Evolutionary conservation across 1,284 basidiomycete species (phyloP).

Genomic region (Anthracocystis walkeri): DNA sequence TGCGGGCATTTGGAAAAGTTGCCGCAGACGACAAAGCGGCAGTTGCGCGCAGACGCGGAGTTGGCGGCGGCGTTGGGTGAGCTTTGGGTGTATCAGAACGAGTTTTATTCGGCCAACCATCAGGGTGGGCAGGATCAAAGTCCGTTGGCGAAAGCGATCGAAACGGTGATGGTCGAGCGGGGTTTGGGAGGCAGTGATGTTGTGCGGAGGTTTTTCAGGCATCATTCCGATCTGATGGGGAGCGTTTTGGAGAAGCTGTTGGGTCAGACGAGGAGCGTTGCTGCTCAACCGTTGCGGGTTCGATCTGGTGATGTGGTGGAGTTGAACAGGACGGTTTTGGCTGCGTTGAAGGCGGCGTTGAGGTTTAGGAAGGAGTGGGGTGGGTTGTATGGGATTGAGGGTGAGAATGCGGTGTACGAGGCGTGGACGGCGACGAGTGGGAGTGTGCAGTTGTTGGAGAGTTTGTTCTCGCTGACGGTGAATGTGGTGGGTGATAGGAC

Average conservation of each 20-base stretch:
- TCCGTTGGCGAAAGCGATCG: conserved; percentile 73
- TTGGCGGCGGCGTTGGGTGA: conserved; percentile 84
- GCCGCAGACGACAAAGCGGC: conserved; percentile 81
- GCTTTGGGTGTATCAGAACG: conserved; percentile 86
- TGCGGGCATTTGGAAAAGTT: conserved; percentile 74
- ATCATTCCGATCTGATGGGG: conserved; percentile 72
- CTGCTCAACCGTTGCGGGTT: conserved; percentile 20
- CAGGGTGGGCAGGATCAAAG: conserved; percentile 19
- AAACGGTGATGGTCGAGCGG: conserved; percentile 75
- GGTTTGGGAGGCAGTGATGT: conserved; percentile 75
- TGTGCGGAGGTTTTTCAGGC: conserved; percentile 86
- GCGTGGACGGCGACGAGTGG: conserved; percentile 84
- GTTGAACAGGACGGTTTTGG: conserved; percentile 79
- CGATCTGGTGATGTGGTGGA: conserved; percentile 70
- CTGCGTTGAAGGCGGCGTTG: conserved; percentile 79
- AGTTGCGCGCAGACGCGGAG: conserved; percentile 86
- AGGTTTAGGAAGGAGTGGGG: conserved; percentile 80
- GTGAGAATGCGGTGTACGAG: conserved; percentile 71
- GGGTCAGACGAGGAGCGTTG: conserved; percentile 20
- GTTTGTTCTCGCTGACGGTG: conserved; percentile 79
- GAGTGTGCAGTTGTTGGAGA: conserved; percentile 79
- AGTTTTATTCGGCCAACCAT: conserved; percentile 68
- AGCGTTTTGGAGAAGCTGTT: conserved; percentile 45
- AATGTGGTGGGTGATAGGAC: conserved; percentile 72
- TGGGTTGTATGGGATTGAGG: conserved; percentile 79